Evolutionary conservation across 2,329 filamentous ascomycete genomes (phyloP).

Genomic region (Sodiomyces alkalinus): DNA sequence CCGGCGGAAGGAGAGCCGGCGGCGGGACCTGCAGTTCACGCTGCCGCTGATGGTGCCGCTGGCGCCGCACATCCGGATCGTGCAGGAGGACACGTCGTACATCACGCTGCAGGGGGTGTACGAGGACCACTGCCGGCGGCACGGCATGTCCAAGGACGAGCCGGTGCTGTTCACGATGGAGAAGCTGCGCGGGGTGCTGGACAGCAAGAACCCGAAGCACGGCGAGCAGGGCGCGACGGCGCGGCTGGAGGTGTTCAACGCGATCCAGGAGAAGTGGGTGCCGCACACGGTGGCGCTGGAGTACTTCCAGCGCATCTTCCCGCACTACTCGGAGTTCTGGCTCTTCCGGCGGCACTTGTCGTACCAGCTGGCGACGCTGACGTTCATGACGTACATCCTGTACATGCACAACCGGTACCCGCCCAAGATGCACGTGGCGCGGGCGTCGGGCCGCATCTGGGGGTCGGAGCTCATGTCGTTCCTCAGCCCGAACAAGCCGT

Average conservation of each 20-base stretch:
- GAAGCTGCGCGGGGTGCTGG: slow-evolving; percentile 65
- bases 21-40: slow-evolving; percentile 90
- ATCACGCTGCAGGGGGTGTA: slow-evolving; percentile 90
- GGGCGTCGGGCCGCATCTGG: slow-evolving; percentile 86
- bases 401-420: slow-evolving; percentile 95
- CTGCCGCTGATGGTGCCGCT: slow-evolving; percentile 91
- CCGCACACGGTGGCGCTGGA: slow-evolving; percentile 68
- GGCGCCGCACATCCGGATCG: slow-evolving; percentile 84
- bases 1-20: slow-evolving; percentile 88
- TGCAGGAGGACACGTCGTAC: slow-evolving; percentile 90
- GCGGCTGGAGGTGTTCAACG: slow-evolving; percentile 79
- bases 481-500: slow-evolving; percentile 69
- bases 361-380: slow-evolving; percentile 86
- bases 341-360: slow-evolving; percentile 94
- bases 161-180: slow-evolving; percentile 92
- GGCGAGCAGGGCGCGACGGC: slow-evolving; percentile 57
- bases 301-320: slow-evolving; percentile 80
- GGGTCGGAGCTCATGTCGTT: slow-evolving; percentile 85
- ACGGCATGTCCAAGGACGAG: slow-evolving; percentile 83
- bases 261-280: slow-evolving; percentile 89
- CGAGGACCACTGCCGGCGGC: slow-evolving; percentile 85
- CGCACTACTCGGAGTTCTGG: slow-evolving; percentile 90
- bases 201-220: slow-evolving; percentile 49
- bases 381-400: slow-evolving; percentile 97
- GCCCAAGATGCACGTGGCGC: slow-evolving; percentile 85